A percentile compares a stretch with the other conserved stretches of the same genome.
phyloP scores from a whole-genome alignment of 495 filamentous ascomycete species.

The Penicillium simplicissimum region DNA sequence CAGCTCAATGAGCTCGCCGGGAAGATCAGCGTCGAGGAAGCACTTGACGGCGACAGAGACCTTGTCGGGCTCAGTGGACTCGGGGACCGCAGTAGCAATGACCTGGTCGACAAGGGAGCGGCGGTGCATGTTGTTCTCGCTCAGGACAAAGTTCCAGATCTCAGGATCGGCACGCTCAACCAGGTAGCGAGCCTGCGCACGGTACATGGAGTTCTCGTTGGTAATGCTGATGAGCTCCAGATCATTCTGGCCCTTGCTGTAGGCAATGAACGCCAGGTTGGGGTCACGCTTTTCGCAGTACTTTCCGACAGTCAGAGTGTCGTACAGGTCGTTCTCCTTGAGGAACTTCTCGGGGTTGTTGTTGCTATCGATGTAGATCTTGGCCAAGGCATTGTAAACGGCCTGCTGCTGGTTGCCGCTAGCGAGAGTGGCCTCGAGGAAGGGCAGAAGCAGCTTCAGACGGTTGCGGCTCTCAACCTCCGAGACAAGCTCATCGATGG shows the following conservation, averaged over 20 bases:
- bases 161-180: constrained; percentile 86
- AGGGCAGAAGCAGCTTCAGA: constrained; percentile 92
- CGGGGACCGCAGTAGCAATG: constrained; percentile 93
- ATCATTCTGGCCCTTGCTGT: constrained; percentile 96
- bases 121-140: constrained; percentile 91
- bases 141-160: constrained; percentile 93
- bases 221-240: constrained; percentile 96
- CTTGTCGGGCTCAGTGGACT: constrained; percentile 90
- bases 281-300: constrained; percentile 99
- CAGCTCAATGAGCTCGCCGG: constrained; percentile 92
- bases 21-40: constrained; percentile 87
- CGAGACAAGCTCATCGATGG: constrained; percentile 91
- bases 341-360: constrained; percentile 98
- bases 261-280: constrained; percentile 94
- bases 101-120: constrained; percentile 95
- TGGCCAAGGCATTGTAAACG: constrained; percentile 96
- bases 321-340: constrained; percentile 97
- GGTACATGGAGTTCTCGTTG: constrained; percentile 99
- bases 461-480: constrained; percentile 96
- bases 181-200: constrained; percentile 92
- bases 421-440: constrained; percentile 90
- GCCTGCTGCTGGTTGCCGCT: constrained; percentile 96
- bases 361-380: constrained; percentile 99
- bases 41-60: constrained; percentile 93
- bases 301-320: constrained; percentile 88